Evolutionary conservation across 345 rosid species (phyloP), one percentile per base, ranked within the genome.

Genomic region (Trapa bicornis): DNA sequence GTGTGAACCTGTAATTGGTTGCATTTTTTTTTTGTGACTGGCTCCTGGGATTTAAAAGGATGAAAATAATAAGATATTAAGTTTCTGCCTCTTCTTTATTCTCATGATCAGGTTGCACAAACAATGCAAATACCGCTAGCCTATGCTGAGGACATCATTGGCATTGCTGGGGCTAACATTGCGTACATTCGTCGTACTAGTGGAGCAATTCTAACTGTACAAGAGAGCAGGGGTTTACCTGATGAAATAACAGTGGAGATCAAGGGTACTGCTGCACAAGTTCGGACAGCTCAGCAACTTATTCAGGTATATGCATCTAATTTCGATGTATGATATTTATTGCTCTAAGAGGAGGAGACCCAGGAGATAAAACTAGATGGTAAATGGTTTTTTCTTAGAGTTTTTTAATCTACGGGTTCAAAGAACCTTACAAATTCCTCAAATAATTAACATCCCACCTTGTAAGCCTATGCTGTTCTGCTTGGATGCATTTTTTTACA

Each of bases 111-210:
- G 97, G 69, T 90, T 65, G 80, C 91, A 64, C 92, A 86, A 71
- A 90, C 87, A 15, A 84, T 90, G 90, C 92, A 86, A 85, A 80
- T 90, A 69, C 95, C 97, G 4, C 76, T 90, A 66, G 78, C 90
- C 17, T 86, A 85, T 77, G 97, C 90, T 11, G 89, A 88, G 73
- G 92, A 91, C 75, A 90, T 90, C 5, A 88, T 90, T 48, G 94
- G 96, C 69, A 63, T 87, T 61, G 85, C 83, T 67, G 96, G 96
- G 63, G 79, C 81, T 67, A 91, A 81, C 72, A 87, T 91, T 71
- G 93, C 87, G 64, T 84, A 74, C 75, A 86, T 91, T 45, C 93
- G 91, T 13, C 80, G 80, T 36, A 74, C 87, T 43, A 88, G 96
- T 67, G 96, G 93, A 64, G 91, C 93, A 36, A 71, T 80, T 43